Evolutionary conservation across 2,329 filamentous ascomycete species (phyloP), one percentile per base, ranked within the genome.

Genomic region (Claviceps fusiformis): DNA sequence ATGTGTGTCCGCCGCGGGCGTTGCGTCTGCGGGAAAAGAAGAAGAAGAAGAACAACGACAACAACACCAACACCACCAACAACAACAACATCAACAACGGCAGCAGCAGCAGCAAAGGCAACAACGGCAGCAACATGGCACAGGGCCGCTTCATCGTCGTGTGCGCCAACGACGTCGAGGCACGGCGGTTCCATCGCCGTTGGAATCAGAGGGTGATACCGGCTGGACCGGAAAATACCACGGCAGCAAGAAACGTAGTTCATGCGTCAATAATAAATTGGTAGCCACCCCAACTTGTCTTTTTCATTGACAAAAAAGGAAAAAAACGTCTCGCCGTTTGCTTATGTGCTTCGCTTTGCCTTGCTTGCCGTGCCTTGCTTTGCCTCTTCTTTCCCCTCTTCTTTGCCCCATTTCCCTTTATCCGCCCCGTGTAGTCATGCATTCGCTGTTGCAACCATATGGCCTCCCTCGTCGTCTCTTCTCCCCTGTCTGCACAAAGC

Each of bases 141-240:
- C 39, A 54, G 24, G 56, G 61, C 5, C 64, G 68, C 5, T 73
- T 71, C 55, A 58, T 71, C 33, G 50, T 73, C 9, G 62, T 65
- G 2, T 71, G 65, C 55, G 58, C 62, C 17, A 63, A 63, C 37
- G 61, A 65, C 3, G 57, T 58, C 24, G 66, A 70, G 47, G 72
- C 71, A 2, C 64, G 68, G 57, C 64, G 71, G 15, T 74, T 74
- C 55, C 67, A 72, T 48, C 67, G 71, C n/a, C 59, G 59, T 51
- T 74, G 72, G 72, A 73, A 74, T 54, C 63, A 66, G 52, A 67
- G 67, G 31, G 62, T 60, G 50, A 53, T 72, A 5, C 58, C 59
- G 7, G 59, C 54, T 27, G 58, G 50, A 7, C 54, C 52, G 2
- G 57, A 59, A 19, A 54, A 55, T 1, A 29, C 33, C 27, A n/a